Percentiles rank a stretch among this genome's conserved stretches.
phyloP scores from a whole-genome alignment of 805 yeast genomes.

The Kregervanrija fluxuum region DNA sequence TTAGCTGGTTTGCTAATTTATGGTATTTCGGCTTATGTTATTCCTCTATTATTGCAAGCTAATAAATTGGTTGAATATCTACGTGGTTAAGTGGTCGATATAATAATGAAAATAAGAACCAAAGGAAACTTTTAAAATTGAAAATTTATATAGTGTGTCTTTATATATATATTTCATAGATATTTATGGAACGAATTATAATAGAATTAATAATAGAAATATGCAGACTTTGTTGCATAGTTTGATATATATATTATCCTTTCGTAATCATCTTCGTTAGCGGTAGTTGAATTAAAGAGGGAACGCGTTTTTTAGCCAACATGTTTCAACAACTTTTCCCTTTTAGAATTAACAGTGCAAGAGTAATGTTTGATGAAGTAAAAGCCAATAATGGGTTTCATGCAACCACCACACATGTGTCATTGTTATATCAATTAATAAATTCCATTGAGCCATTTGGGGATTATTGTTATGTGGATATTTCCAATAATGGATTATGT shows the following conservation, averaged over 20 bases:
- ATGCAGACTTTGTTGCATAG: background rate
- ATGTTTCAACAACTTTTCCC: background rate
- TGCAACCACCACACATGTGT: constrained; percentile 22
- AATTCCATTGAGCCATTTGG: constrained; percentile 26
- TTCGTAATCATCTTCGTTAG: background rate
- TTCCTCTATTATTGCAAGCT: background rate
- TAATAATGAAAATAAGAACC: background rate
- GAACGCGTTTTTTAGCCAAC: background rate
- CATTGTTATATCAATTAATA: constrained; percentile 20
- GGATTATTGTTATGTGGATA: constrained; percentile 22
- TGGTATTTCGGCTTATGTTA: constrained; percentile 1
- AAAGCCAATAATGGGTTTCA: constrained; percentile 9
- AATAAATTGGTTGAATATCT: background rate
- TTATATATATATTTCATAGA: too few relatives aligned
- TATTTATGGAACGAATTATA: background rate
- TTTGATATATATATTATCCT: background rate
- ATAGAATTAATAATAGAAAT: background rate
- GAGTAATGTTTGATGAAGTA: constrained; percentile 3
- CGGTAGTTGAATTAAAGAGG: background rate
- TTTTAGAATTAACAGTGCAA: constrained; percentile 5
- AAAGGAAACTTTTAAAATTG: background rate
- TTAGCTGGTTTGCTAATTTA: background rate
- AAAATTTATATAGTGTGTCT: background rate
- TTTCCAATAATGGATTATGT: constrained; percentile 44
- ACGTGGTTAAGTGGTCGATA: background rate